Evolutionary conservation across 106 monocot genomes (phyloP).

Genomic region (Dioscorea alata): DNA sequence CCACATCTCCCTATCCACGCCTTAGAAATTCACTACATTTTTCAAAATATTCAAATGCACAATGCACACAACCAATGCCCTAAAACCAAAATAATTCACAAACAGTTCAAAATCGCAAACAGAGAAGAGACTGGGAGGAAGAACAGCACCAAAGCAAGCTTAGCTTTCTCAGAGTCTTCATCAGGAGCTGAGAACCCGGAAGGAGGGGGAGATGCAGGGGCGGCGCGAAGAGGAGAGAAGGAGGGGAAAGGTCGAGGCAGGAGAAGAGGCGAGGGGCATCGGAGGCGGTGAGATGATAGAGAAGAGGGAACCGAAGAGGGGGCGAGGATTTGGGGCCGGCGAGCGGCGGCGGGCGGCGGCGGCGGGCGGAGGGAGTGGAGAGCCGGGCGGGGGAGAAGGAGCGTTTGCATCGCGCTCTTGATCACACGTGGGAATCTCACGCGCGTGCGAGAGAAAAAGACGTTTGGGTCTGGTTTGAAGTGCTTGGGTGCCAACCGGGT

Average conservation of each 20-base stretch:
- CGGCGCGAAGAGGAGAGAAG: background rate
- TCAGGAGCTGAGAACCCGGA: background rate
- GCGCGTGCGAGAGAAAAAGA: background rate
- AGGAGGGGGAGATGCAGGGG: background rate
- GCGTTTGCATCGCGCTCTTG: background rate
- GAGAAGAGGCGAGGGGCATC: background rate
- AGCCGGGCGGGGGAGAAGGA: slow-evolving; percentile 5
- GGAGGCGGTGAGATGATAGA: background rate
- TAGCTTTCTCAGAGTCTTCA: slow-evolving; percentile 5
- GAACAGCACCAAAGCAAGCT: slow-evolving; percentile 3
- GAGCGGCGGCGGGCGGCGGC: background rate
- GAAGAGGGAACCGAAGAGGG: background rate
- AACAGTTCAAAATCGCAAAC: background rate
- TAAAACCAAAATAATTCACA: background rate
- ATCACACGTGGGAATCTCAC: background rate
- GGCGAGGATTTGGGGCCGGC: background rate
- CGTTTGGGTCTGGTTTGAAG: too few relatives aligned
- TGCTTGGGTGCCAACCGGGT: background rate
- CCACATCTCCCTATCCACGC: background rate
- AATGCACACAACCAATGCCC: background rate
- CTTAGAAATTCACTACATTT: background rate
- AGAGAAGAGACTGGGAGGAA: too few relatives aligned
- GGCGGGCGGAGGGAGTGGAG: background rate
- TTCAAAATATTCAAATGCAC: background rate
- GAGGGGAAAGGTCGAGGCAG: background rate